These are phyloP conservation scores for Vavraia culicis DNA, from an alignment of 371 early-diverging fungal genomes.

Conservation along the genomic window DNA sequence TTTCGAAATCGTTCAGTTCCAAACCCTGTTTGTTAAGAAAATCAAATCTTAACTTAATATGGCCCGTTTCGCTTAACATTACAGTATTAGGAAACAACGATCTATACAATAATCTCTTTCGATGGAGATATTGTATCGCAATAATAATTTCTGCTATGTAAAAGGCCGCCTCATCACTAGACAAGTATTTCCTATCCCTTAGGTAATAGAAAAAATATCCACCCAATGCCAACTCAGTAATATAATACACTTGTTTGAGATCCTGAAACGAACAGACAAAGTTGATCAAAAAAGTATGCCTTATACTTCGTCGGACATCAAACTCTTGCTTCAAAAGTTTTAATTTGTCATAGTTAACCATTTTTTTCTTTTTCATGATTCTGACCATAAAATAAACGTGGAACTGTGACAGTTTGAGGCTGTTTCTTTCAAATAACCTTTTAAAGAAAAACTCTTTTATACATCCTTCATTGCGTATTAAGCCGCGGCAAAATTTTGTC, in stretches of 20 bases:
- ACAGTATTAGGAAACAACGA: slow-evolving; percentile 66
- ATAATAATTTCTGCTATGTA: slow-evolving; percentile 74
- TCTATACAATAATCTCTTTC: slow-evolving; percentile 66
- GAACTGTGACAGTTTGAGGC: no score
- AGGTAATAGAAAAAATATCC: slow-evolving; percentile 14
- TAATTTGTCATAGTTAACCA: slow-evolving; percentile 26
- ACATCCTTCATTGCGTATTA: no score
- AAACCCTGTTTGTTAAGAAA: slow-evolving; percentile 25
- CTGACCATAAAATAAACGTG: slow-evolving; percentile 15
- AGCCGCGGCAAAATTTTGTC: no score
- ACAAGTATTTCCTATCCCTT: slow-evolving; percentile 22
- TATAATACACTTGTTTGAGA: slow-evolving; percentile 26
- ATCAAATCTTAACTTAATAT: slow-evolving; percentile 31
- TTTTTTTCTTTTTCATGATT: slow-evolving; percentile 26
- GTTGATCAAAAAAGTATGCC: slow-evolving; percentile 32
- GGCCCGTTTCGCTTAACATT: slow-evolving; percentile 24
- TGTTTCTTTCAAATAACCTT: no score
- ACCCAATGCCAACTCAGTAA: slow-evolving; percentile 24
- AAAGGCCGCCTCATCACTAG: slow-evolving; percentile 66
- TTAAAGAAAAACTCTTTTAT: no score
- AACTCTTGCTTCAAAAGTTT: slow-evolving; percentile 24
- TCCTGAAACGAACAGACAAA: slow-evolving; percentile 34
- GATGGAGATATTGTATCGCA: slow-evolving; percentile 71
- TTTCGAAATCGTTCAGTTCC: slow-evolving; percentile 4
- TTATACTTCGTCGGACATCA: slow-evolving; percentile 11